Percentiles rank a stretch among this genome's conserved stretches.
phyloP scores from a whole-genome alignment of 371 early-diverging fungal genomes.

The Funneliformis caledonium region DNA sequence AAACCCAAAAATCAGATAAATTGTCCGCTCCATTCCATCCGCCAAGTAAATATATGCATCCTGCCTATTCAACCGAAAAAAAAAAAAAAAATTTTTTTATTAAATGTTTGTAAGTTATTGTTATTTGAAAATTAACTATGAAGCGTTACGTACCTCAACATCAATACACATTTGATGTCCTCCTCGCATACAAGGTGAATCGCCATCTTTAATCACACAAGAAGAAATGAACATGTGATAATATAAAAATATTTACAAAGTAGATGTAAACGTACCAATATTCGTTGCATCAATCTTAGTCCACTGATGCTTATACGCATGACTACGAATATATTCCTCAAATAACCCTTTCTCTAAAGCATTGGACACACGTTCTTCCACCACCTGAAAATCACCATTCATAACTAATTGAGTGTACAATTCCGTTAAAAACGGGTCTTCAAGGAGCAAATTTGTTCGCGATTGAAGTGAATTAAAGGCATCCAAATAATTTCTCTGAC shows the following conservation, averaged over 20 bases:
- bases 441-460: constrained; percentile 68
- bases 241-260: not conserved
- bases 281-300: constrained; percentile 52
- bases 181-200: constrained; percentile 73
- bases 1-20: constrained; percentile 92
- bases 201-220: constrained; percentile 42
- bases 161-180: constrained; percentile 98
- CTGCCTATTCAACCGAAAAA: constrained; percentile 44
- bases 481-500: constrained; percentile 77
- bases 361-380: constrained; percentile 69
- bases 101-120: not conserved
- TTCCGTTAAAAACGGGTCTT: constrained; percentile 79
- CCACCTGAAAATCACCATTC: constrained; percentile 71
- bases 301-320: constrained; percentile 80
- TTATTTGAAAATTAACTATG: not conserved
- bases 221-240: not conserved
- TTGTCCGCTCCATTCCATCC: constrained; percentile 95
- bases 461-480: constrained; percentile 72
- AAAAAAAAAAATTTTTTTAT: not conserved
- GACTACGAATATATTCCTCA: constrained; percentile 65
- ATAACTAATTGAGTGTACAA: constrained; percentile 69
- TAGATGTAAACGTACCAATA: not conserved
- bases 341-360: constrained; percentile 69
- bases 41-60: constrained; percentile 89
- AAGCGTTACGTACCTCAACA: constrained; percentile 46